Percentiles rank a stretch among this genome's conserved stretches.
Conservation (phyloP, 345 rosid species). For the Populus davidiana region DNA sequence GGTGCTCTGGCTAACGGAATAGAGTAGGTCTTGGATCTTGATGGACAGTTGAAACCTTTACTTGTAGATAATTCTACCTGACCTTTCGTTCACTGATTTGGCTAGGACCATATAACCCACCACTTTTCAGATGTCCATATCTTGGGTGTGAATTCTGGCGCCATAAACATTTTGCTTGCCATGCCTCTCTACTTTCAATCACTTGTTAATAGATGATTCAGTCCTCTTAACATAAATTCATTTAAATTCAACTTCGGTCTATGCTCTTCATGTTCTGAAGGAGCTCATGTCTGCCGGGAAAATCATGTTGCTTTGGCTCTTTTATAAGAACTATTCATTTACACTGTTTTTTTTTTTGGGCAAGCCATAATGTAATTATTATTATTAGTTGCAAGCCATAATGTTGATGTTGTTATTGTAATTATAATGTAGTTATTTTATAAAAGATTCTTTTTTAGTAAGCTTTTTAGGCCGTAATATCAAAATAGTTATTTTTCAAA, state of each 20-base stretch:
- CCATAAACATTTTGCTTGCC: slow-evolving; percentile 18
- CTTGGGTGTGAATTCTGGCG: slow-evolving; percentile 10
- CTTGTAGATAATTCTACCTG: slow-evolving; percentile 30
- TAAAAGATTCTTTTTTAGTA: too few relatives aligned
- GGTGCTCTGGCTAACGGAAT: slow-evolving; percentile 21
- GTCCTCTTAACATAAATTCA: slow-evolving; percentile 26
- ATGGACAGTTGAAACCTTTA: slow-evolving; percentile 22
- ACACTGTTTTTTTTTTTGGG: neutral
- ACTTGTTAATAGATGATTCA: slow-evolving; percentile 24
- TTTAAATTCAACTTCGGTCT: neutral
- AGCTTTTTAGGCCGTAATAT: too few relatives aligned
- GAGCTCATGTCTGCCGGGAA: too few relatives aligned
- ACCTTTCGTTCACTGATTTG: slow-evolving; percentile 28
- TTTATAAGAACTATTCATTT: neutral
- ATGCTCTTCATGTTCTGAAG: neutral
- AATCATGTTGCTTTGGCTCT: too few relatives aligned
- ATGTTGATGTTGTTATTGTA: too few relatives aligned
- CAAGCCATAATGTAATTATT: too few relatives aligned
- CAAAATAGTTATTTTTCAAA: too few relatives aligned
- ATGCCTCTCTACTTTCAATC: slow-evolving; percentile 18
- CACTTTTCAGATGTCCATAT: slow-evolving; percentile 15
- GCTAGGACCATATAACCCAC: slow-evolving; percentile 23
- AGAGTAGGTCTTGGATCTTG: slow-evolving; percentile 14
- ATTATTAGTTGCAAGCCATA: too few relatives aligned
- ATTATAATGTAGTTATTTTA: too few relatives aligned